Conservation (phyloP, 768 basidiomycete species). For the Boletus subcaerulescens region DNA sequence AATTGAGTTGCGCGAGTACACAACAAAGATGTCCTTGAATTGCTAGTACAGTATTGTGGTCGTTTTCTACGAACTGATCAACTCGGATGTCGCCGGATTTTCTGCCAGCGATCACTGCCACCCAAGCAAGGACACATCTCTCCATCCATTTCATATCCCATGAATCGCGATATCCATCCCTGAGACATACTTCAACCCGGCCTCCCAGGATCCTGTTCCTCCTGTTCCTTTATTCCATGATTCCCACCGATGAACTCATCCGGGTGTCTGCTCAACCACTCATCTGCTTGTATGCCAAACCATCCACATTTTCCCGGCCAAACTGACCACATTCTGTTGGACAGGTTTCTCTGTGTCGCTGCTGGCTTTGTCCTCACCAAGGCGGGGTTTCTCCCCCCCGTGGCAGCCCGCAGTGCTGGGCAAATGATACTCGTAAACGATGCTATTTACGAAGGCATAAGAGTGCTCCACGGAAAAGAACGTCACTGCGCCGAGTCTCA, state of each 20-base stretch:
- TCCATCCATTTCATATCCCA: neutral
- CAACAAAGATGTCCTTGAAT: too few species aligned
- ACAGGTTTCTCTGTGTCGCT: constrained; percentile 52
- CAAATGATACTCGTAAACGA: constrained; percentile 53
- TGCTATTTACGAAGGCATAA: neutral
- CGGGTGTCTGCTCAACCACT: constrained; percentile 64
- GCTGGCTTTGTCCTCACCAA: constrained; percentile 60
- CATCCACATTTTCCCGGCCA: neutral
- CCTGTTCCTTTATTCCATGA: constrained; percentile 12
- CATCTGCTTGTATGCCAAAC: constrained; percentile 48
- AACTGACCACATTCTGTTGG: constrained; percentile 1
- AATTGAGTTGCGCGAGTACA: too few species aligned
- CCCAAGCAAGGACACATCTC: neutral
- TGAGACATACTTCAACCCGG: too few species aligned
- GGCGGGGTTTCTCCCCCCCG: constrained; percentile 54
- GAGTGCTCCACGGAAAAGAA: constrained; percentile 34
- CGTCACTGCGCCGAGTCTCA: constrained; percentile 56
- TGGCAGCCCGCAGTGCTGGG: constrained; percentile 57
- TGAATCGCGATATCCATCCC: neutral
- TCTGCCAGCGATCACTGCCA: neutral
- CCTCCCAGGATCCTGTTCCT: neutral
- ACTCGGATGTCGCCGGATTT: neutral
- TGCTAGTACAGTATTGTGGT: constrained; percentile 18
- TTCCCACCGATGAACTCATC: constrained; percentile 45
- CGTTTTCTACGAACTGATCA: neutral